Base-by-base conservation (phyloP, 495 filamentous ascomycete genomes). In the Jackrogersella multiformis region DNA sequence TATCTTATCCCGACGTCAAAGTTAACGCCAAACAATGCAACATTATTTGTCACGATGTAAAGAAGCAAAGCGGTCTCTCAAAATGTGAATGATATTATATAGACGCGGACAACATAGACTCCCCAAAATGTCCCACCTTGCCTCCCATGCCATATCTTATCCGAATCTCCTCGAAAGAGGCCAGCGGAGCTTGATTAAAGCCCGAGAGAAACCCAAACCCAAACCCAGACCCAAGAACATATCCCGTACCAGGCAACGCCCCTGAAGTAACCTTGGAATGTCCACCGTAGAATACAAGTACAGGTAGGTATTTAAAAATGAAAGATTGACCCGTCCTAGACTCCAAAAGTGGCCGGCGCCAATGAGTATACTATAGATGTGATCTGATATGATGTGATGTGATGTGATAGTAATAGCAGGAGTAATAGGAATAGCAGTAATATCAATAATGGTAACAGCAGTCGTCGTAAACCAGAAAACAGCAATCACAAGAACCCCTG, bases 111-210 rank as follows among this genome's bases (percentile, higher is more conserved):
- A n/a, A 28, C 7, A 13, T 24, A 38, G 23, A 39, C 35, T 7
- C 41, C n/a, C 3, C 18, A 30, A 44, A 32, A 10, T 24, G 42
- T n/a, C 9, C 41, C 41, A 26, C 42, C 5, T 24, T 24, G 8
- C 42, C 13, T 34, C 23, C 21, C 52, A 34, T 24, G 7, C 2
- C 53, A 10, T 36, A 1, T 51, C 51, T 5, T 21, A 44, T 16
- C 44, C 18, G 6, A 42, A 23, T 53, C 9, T 41, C 44, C 53
- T 20, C 28, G 21, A 34, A 34, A 20, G 35, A 44, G 24, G 16
- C 55, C 56, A 54, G 30, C 55, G 63, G 63, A 2, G 49, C 63
- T 55, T 66, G 46, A 59, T 60, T 20, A 54, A 60, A 66, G 56
- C 28, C 63, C 56, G 55, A 39, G 10, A 58, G 44, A 58, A 65